Base-by-base conservation (phyloP, 176 grass and related monocot species). In the Carex scoparia region DNA sequence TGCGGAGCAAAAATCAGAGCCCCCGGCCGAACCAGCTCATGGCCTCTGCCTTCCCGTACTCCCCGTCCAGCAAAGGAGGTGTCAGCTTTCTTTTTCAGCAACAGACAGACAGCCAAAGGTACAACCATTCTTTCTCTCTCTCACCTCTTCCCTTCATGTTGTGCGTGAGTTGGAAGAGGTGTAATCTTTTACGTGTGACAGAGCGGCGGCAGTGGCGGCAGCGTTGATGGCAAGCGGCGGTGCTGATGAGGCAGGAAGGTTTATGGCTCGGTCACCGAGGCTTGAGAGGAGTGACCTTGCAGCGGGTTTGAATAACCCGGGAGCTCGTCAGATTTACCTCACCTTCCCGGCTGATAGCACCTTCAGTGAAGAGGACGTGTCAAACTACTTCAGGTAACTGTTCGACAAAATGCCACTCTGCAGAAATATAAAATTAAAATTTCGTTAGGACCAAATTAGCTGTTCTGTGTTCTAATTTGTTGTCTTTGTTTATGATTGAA, bases 271-370 rank as follows among this genome's bases (percentile, higher is more conserved):
- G 2, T 90, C 92, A 3, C 90, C 92, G 6, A 84, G 86, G 15
- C 69, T 94, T 65, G 88, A 94, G 69, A 89, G 85, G 69, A 85
- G 81, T 28, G 90, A 92, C 74, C 85, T 89, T 42, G 84, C 79
- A 1, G 79, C 80, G 0, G 84, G 84, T 7, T 79, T 87, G 56
- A 31, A 81, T 61, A 90, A 86, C 84, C 91, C 85, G 0, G 85
- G 72, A 1, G 88, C 92, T 61, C 85, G 92, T 28, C 94, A 97
- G 88, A 97, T 97, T 86, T 97, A 97, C 80, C 85, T 97, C 3
- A 97, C 94, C 48, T 97, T 97, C 76, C 92, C 94, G 0, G 90
- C 94, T 3, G 92, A 97, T 79, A 94, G 92, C 85, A 94, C 90
- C 56, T 97, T 97, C 83, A 92, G 64, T 53, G 90, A 97, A 86